Percentiles rank a stretch among this genome's conserved stretches.
These are phyloP conservation scores for Suhomyces kilbournensis DNA, from an alignment of 805 yeast species.

Conservation along the genomic window DNA sequence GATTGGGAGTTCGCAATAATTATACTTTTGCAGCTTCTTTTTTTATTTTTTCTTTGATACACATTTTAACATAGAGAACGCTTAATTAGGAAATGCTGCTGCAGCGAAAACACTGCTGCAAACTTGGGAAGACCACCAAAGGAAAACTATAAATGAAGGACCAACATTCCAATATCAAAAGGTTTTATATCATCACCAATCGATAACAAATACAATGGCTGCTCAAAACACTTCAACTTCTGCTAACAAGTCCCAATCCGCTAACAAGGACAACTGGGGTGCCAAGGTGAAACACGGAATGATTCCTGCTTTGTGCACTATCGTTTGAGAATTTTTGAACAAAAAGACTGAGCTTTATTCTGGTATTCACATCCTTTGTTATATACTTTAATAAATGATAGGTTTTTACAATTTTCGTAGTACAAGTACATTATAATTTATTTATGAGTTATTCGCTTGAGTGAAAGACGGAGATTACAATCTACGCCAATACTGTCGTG, in stretches of 20 bases:
- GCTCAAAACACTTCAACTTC: slow-evolving; percentile 3
- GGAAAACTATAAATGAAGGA: not conserved
- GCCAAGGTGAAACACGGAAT: not conserved
- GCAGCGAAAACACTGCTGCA: not conserved
- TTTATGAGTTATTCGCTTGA: too few relatives aligned
- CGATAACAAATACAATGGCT: not conserved
- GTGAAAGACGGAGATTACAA: not conserved
- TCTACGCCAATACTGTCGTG: not conserved
- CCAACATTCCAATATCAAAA: not conserved
- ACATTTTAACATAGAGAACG: not conserved
- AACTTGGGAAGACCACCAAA: not conserved
- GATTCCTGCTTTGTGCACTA: slow-evolving; percentile 1
- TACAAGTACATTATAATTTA: too few relatives aligned
- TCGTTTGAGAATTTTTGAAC: not conserved
- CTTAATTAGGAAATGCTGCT: not conserved
- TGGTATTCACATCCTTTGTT: not conserved
- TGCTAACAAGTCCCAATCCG: slow-evolving; percentile 1
- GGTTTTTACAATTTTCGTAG: not conserved
- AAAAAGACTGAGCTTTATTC: not conserved
- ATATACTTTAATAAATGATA: not conserved
- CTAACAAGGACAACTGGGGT: slow-evolving; percentile 5
- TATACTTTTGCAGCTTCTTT: not conserved
- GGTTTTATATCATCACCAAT: not conserved
- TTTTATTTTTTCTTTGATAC: not conserved
- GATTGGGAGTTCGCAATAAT: not conserved